Base-by-base conservation (phyloP, 139 green algal genomes). In the Raphidocelis subcapitata region DNA sequence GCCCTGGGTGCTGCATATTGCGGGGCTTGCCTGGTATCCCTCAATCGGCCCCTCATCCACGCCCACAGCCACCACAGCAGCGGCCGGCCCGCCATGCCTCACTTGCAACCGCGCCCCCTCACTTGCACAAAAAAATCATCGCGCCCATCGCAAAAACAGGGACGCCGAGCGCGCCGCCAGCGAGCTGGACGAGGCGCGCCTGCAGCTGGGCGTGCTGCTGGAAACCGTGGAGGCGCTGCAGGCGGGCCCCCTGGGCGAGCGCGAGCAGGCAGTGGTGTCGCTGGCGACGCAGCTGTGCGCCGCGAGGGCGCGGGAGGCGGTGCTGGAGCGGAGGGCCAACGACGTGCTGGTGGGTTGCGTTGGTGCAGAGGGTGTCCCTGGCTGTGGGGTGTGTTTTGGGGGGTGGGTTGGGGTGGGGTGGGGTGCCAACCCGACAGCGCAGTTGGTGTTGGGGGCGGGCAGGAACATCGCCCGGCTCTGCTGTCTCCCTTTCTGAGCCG, bases 201-300 rank as follows among this genome's bases (percentile, higher is more conserved):
- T 81, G 54, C 86, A 88, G 65, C 63, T 88, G 41, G 47, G 52
- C 0, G 81, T 93, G 18, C 64, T 94, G 54, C 83, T 91, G 75
- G 87, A 94, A 28, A 92, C 87, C 1, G 67, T 94, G 18, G 89
- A 94, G 65, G 85, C 88, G 20, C 77, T 94, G 70, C 86, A 93
- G 68, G 79, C 70, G 10, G 77, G 74, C n/a, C 71, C 64, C 14
- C n/a, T 49, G 5, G 82, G 79, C 56, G 79, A 89, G 74, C 37
- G 57, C 14, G 73, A 81, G 44, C 79, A 87, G 71, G 74, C 85
- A 2, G 49, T 94, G 12, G 82, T 92, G 16, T 62, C 80, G 8
- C 76, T 95, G 28, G 92, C 83, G 14, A 80, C 84, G 3, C 83
- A 92, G 73, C 78, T 94, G 29, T 77, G 78, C 0, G 73, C 83